Evolutionary conservation across 208 protist genomes (phyloP), one percentile per base, ranked within the genome.

Genomic region (Acanthamoeba pearcei): DNA sequence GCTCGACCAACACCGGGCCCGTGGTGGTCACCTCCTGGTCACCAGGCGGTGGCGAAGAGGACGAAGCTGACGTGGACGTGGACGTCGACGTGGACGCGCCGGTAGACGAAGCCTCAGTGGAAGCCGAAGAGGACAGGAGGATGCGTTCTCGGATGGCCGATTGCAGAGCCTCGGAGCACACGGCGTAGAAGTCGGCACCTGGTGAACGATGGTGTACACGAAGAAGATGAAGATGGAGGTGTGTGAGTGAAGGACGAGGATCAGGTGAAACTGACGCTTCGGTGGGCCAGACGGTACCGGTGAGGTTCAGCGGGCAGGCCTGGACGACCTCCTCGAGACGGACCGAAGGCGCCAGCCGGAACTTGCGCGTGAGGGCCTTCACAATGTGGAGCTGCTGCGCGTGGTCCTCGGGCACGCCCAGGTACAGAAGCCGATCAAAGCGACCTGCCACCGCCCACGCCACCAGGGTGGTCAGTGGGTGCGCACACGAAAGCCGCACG

Each of bases 161-260:
- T 17, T 97, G 68, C 53, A 97, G 38, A 13, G 97, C 96, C 78
- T 96, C 96, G 5, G 96, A 95, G 64, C 93, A 96, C 5, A 97
- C 49, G 0, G 96, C 97, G 86, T 97, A 97, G 27, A 97, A 97
- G 94, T 97, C 97, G 3, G 97, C 96, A 35, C 97, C 97, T 42
- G 96, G 2, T 2, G 35, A 38, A 38, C 12, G 46, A 12, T 49
- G 46, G 46, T 49, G 46, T 0, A 49, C 8, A 12, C 46, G 46
- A 49, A 8, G 46, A 12, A 0, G 46, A 49, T 49, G 46, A 49
- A 49, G 46, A 49, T 8, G 46, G 46, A 49, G 46, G 46, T 12
- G 46, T 12, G 46, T 49, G 46, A 49, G 46, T 49, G 46, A 49
- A 49, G 3, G 46, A 12, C 12, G 46, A 0, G 46, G 3, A 49